A percentile compares a stretch with the other conserved stretches of the same genome.
Evolutionary conservation across 2,329 filamentous ascomycete species (phyloP).

Genomic region (Aphanoascus verrucosus): DNA sequence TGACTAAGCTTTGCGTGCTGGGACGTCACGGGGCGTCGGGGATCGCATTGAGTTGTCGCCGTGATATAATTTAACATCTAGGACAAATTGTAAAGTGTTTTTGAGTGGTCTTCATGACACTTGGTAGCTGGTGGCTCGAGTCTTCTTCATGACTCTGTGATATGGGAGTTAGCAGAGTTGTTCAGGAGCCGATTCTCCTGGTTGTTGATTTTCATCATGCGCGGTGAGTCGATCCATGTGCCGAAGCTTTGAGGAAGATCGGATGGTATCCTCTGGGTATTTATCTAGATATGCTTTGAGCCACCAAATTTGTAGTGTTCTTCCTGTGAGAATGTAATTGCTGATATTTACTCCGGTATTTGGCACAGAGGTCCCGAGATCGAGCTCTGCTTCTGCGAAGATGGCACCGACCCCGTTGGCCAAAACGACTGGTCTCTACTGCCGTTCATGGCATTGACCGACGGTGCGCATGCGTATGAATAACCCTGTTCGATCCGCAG

Average conservation of each 20-base stretch:
- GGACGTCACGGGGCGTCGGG: too few relatives aligned
- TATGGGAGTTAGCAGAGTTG: constrained; percentile 8
- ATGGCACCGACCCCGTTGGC: constrained; percentile 64
- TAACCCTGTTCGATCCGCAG: constrained; percentile 2
- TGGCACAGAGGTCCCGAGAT: constrained; percentile 68
- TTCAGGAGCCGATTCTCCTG: constrained; percentile 55
- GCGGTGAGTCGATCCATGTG: constrained; percentile 26
- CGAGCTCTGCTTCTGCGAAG: constrained; percentile 77
- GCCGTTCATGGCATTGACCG: constrained; percentile 92
- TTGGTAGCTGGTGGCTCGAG: neutral
- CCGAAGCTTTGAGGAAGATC: neutral
- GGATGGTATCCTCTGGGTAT: neutral
- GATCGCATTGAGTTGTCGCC: too few relatives aligned
- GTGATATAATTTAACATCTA: too few relatives aligned
- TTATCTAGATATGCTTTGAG: neutral
- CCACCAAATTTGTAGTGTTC: neutral
- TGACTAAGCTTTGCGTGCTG: too few relatives aligned
- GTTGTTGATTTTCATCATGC: constrained; percentile 81
- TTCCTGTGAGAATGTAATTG: neutral
- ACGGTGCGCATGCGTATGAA: constrained; percentile 78
- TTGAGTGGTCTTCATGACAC: neutral
- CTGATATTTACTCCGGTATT: neutral
- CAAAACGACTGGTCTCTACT: constrained; percentile 86
- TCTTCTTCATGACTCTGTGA: constrained; percentile 8
- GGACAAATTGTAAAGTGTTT: neutral